A percentile compares a stretch with the other conserved stretches of the same genome.
Evolutionary conservation across 345 rosid species (phyloP).

Genomic region (Populus davidiana): DNA sequence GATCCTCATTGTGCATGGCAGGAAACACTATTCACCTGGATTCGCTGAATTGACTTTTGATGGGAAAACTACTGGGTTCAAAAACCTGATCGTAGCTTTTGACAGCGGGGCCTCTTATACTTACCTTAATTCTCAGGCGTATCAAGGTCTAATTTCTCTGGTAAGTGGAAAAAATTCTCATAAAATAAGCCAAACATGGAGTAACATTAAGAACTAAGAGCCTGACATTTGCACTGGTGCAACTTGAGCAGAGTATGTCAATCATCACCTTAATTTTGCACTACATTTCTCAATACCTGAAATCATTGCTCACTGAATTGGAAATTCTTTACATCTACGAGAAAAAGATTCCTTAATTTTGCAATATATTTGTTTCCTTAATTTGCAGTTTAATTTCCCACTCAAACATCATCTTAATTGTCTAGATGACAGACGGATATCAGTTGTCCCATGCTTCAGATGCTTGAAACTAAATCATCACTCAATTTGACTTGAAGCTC

Average conservation of each 20-base stretch:
- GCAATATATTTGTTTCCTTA: neutral
- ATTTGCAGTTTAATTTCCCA: neutral
- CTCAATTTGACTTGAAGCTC: neutral
- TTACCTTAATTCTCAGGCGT: conserved; percentile 65
- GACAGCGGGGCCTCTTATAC: conserved; percentile 96
- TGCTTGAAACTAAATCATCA: neutral
- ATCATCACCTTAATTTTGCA: neutral
- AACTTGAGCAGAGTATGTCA: neutral
- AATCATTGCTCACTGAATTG: neutral
- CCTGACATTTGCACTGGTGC: neutral
- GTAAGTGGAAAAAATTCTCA: conserved; percentile 38
- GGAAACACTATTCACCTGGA: conserved; percentile 82
- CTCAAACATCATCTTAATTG: neutral
- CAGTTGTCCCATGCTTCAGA: neutral
- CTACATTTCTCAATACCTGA: neutral
- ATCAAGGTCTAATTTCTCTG: conserved; percentile 43
- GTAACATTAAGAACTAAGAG: neutral
- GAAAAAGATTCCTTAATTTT: too few relatives aligned
- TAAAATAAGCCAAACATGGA: neutral
- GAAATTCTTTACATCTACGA: neutral
- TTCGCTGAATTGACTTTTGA: conserved; percentile 58
- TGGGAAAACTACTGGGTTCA: conserved; percentile 58
- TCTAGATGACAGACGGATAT: neutral
- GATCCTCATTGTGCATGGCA: conserved; percentile 27
- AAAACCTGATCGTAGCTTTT: conserved; percentile 47